phyloP scores from a whole-genome alignment of 1,284 basidiomycete genomes.

The Trichosporon inkin region DNA sequence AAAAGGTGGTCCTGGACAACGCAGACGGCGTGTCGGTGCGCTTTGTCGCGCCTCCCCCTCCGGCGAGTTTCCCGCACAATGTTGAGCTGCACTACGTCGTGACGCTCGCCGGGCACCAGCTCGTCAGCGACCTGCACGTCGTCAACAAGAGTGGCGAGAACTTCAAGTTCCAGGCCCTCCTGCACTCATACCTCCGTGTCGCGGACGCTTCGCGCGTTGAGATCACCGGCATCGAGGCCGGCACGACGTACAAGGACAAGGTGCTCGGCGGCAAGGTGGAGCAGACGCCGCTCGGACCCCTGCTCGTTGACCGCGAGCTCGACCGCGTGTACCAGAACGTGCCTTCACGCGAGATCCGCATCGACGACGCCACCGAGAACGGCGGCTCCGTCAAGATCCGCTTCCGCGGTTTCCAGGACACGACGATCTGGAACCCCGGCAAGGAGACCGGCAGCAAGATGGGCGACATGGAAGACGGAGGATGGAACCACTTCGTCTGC shows the following conservation, averaged over 20 bases:
- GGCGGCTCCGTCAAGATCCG: constrained; percentile 56
- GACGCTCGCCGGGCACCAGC: constrained; percentile 66
- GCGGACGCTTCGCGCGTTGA: constrained; percentile 51
- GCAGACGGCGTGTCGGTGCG: constrained; percentile 66
- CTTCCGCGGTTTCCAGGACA: constrained; percentile 56
- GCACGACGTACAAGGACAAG: constrained; percentile 70
- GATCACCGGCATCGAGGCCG: constrained; percentile 50
- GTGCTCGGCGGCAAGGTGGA: constrained; percentile 32
- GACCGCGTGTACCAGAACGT: constrained; percentile 46
- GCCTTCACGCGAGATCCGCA: constrained; percentile 35
- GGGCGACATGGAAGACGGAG: constrained; percentile 75
- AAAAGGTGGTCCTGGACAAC: constrained; percentile 63
- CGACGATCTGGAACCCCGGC: constrained; percentile 74
- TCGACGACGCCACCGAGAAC: constrained; percentile 31
- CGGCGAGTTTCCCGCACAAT: constrained; percentile 57
- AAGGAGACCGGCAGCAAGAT: constrained; percentile 64
- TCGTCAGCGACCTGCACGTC: constrained; percentile 74
- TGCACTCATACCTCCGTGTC: constrained; percentile 82
- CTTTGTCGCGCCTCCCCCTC: constrained; percentile 62
- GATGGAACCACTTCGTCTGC: constrained; percentile 79
- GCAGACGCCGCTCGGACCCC: constrained; percentile 35
- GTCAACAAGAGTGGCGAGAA: constrained; percentile 55
- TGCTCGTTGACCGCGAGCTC: constrained; percentile 33
- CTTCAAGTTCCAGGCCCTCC: constrained; percentile 77
- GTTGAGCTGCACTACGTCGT: constrained; percentile 74